These are phyloP conservation scores for Talaromyces liani DNA, from an alignment of 495 filamentous ascomycete genomes.

Conservation along the genomic window DNA sequence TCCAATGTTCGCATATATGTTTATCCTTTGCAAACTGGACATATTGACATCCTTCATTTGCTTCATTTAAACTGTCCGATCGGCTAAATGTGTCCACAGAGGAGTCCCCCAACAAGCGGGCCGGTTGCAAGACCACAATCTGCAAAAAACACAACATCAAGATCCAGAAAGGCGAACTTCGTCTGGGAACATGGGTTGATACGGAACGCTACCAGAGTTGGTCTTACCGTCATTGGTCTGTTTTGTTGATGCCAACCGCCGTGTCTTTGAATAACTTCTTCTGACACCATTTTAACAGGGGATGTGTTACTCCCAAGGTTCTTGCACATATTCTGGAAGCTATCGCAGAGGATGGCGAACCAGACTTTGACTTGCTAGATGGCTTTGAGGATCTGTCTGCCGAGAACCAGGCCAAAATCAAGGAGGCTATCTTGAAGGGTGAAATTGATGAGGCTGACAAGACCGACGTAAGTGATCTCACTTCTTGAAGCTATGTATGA, in stretches of 20 bases:
- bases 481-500: conserved; percentile 14
- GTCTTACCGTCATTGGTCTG: conserved; percentile 75
- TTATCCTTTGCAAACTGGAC: not conserved
- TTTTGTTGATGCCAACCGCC: conserved; percentile 5
- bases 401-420: conserved; percentile 56
- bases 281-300: conserved; percentile 42
- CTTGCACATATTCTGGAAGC: conserved; percentile 47
- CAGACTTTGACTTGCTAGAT: conserved; percentile 43
- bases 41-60: not conserved
- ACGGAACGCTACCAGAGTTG: conserved; percentile 43
- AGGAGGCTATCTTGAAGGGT: conserved; percentile 54
- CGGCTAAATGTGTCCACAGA: conserved; percentile 41
- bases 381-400: conserved; percentile 64
- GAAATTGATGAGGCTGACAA: conserved; percentile 62
- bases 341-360: conserved; percentile 25
- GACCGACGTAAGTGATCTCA: conserved; percentile 3
- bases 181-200: conserved; percentile 60
- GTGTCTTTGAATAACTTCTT: conserved; percentile 8
- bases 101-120: conserved; percentile 49
- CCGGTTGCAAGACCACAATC: conserved; percentile 57
- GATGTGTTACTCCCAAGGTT: conserved; percentile 65
- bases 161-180: conserved; percentile 69
- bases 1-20: not conserved
- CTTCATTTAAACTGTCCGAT: not conserved
- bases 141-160: conserved; percentile 60